These are phyloP conservation scores for Aspergillus incahuasiensis DNA, from an alignment of 495 filamentous ascomycete genomes.

Conservation along the genomic window DNA sequence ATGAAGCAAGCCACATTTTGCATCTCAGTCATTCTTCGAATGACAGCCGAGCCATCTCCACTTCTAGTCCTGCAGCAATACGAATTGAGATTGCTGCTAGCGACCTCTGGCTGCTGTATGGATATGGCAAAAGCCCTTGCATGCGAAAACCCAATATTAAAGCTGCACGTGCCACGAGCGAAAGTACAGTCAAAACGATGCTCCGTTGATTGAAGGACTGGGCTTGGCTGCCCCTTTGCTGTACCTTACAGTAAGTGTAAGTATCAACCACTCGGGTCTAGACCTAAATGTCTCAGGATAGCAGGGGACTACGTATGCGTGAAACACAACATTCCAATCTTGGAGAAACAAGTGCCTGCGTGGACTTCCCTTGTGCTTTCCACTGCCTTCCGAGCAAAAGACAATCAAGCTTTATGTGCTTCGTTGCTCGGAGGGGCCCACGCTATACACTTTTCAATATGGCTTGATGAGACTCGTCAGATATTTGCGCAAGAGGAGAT, in stretches of 20 bases:
- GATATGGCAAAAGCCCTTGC: not conserved
- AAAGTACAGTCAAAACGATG: not conserved
- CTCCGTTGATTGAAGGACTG: not conserved
- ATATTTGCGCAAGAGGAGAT: not conserved
- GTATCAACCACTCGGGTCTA: not conserved
- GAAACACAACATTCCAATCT: conserved; percentile 6
- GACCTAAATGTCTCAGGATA: conserved; percentile 13
- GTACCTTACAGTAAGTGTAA: conserved; percentile 14
- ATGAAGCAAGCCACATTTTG: not conserved
- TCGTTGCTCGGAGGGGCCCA: not conserved
- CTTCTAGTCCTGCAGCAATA: conserved; percentile 8
- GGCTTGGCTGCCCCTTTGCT: conserved; percentile 6
- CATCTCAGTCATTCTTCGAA: not conserved
- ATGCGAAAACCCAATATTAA: not conserved
- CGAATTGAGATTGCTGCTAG: not conserved
- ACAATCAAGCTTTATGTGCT: not conserved
- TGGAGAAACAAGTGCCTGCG: not conserved
- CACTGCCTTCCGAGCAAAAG: not conserved
- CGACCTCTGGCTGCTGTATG: not conserved
- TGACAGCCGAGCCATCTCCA: conserved; percentile 1
- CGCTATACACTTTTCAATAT: not conserved
- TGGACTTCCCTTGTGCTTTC: not conserved
- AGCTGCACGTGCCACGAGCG: not conserved
- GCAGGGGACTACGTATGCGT: not conserved
- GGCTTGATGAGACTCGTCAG: not conserved